Evolutionary conservation across 805 yeast genomes (phyloP).

Genomic region (Starmerella riodocensis): DNA sequence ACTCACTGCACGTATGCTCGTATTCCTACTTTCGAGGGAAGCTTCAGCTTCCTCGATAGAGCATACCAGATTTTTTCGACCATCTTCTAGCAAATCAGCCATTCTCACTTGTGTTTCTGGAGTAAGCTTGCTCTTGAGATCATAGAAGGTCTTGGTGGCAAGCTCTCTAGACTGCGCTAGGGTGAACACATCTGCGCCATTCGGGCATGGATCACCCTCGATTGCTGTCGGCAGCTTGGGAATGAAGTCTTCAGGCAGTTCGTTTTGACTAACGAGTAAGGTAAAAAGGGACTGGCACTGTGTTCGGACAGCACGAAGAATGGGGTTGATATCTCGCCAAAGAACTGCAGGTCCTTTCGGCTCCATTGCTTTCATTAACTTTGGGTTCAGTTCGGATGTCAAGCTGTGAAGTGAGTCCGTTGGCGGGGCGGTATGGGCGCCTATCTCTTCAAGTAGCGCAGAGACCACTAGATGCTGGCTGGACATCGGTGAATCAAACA

Average conservation of each 20-base stretch:
- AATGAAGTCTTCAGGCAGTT: slow-evolving; percentile 51
- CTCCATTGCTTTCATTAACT: slow-evolving; percentile 13
- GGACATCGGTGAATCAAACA: slow-evolving; percentile 50
- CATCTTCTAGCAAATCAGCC: slow-evolving; percentile 62
- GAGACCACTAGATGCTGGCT: slow-evolving; percentile 68
- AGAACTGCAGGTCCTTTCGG: slow-evolving; percentile 10
- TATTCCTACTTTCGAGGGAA: slow-evolving; percentile 33
- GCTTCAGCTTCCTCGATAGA: slow-evolving; percentile 58
- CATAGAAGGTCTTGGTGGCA: slow-evolving; percentile 49
- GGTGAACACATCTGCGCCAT: slow-evolving; percentile 80
- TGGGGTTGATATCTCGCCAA: slow-evolving; percentile 76
- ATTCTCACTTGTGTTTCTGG: slow-evolving; percentile 61
- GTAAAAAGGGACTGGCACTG: slow-evolving; percentile 74
- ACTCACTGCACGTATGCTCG: slow-evolving; percentile 54
- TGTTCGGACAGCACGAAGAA: slow-evolving; percentile 68
- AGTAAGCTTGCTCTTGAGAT: slow-evolving; percentile 46
- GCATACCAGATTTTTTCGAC: slow-evolving; percentile 49
- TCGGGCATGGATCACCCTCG: slow-evolving; percentile 82
- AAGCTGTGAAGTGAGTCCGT: neutral
- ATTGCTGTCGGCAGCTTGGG: slow-evolving; percentile 82
- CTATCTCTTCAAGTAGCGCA: slow-evolving; percentile 54
- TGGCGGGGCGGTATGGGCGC: slow-evolving; percentile 9
- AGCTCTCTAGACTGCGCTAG: slow-evolving; percentile 63
- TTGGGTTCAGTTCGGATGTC: slow-evolving; percentile 1
- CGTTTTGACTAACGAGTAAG: slow-evolving; percentile 65